Base-by-base conservation (phyloP, 257 asterid genomes). In the Ballota nigra region DNA sequence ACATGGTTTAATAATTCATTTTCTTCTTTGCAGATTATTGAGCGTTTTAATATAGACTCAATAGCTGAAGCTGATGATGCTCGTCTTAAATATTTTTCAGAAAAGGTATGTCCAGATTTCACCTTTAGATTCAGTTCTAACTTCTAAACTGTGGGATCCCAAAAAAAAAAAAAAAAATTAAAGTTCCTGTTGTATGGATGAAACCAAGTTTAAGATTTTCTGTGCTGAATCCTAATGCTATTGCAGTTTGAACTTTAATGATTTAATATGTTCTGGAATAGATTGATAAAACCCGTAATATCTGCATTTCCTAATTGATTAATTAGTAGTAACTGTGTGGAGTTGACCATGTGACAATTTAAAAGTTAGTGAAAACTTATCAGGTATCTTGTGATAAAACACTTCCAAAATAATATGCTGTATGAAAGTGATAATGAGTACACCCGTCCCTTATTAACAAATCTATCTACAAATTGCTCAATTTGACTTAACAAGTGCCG, bases 21-120 rank as follows among this genome's bases (percentile, higher is more conserved):
- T 60, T 70, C 57, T 34, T 23, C 19, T 55, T 75, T 75, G 70
- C 89, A 93, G 98, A 83, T 89, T 69, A 89, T 85, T 70, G 92
- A 88, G 81, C 97, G 96, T 47, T 84, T 87, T 82, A 89, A 91
- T 63, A 73, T 77, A 52, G 81, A 84, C 36, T 87, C 96, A 28
- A 81, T 85, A 70, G 83, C 71, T 40, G 96, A 81, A 68, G 96
- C 83, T 76, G 96, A 88, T 74, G 89, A 86, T 79, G 88, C 83
- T 28, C 96, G 98, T 70, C 85, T 93, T 63, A 85, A 86, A 43
- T 89, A 88, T 78, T 93, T 93, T 36, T 75, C 88, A 60, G 83
- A 86, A 61, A 87, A 93, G 97, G 98, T 93, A 31, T 40, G 80
- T 77, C 31, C 57, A 40, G 31, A 22, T 34, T n/a, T 73, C 38